Base-by-base conservation (phyloP, 306 rosid species). In the Cajanus cajan region DNA sequence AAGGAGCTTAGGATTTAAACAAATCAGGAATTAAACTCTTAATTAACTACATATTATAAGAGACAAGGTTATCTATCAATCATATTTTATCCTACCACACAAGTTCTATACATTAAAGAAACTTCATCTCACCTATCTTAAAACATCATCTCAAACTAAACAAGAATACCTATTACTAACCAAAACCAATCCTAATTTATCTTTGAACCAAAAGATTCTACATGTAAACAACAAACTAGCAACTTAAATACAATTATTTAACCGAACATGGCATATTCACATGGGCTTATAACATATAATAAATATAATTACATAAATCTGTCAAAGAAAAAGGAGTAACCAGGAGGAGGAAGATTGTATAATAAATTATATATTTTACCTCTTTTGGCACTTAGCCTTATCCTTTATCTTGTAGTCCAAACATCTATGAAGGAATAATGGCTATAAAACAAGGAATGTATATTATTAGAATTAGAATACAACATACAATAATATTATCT, bases 371-470 rank as follows among this genome's bases (percentile, higher is more conserved):
- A 78, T 39, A 8, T 16, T 75, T 74, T 85, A 90, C 99, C 99
- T 93, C 87, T 81, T 90, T 28, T 88, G 85, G 70, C 87, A 82
- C 84, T 88, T 91, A 12, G 88, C 88, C 85, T 89, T 78, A n/a
- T n/a, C n/a, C n/a, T n/a, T n/a, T 78, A 83, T 88, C 79, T 68
- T 89, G 92, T 91, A 90, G 83, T 82, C 78, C 83, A 95, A 86
- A 84, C 98, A 87, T 80, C 94, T 95, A 57, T 83, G 90, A 66
- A 93, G 90, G 84, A 87, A 89, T 15, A 93, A 96, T 15, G 94
- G 97, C 98, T 95, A 63, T 82, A 91, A 12, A 68, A 67, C 36
- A 73, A n/a, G n/a, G 77, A 54, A 80, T 6, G 69, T 34, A 71
- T 36, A 72, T 4, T 48, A 62, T 87, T 44, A 89, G 80, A 82